Percentiles rank a stretch among this genome's conserved stretches.
These are phyloP conservation scores for Aspergillus sclerotioniger DNA, from an alignment of 495 filamentous ascomycete genomes.

Conservation along the genomic window DNA sequence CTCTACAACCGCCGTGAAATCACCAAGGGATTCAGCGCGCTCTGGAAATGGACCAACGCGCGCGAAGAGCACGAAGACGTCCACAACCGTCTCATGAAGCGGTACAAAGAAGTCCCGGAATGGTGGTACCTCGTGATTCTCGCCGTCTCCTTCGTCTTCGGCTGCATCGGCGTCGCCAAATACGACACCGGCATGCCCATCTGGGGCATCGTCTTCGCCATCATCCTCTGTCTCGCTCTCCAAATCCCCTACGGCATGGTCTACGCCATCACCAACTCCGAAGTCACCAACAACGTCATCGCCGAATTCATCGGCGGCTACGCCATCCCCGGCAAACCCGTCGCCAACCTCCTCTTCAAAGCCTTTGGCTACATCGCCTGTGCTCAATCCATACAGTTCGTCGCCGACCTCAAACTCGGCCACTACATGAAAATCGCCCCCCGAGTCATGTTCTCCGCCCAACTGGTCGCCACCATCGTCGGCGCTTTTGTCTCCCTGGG, in stretches of 20 bases:
- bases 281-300: conserved; percentile 69
- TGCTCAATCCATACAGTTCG: conserved; percentile 40
- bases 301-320: conserved; percentile 72
- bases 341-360: conserved; percentile 66
- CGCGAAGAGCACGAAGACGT: conserved; percentile 57
- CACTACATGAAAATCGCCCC: conserved; percentile 44
- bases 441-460: conserved; percentile 35
- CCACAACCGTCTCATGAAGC: conserved; percentile 54
- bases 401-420: conserved; percentile 42
- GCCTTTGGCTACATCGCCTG: conserved; percentile 63
- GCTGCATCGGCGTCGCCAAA: conserved; percentile 26
- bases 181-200: conserved; percentile 62
- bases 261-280: conserved; percentile 79
- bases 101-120: conserved; percentile 59
- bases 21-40: conserved; percentile 27
- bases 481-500: conserved; percentile 37
- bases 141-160: conserved; percentile 52
- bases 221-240: conserved; percentile 60
- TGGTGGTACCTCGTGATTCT: conserved; percentile 74
- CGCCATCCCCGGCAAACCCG: conserved; percentile 72
- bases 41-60: conserved; percentile 38
- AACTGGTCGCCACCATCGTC: conserved; percentile 38
- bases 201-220: conserved; percentile 73
- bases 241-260: conserved; percentile 81
- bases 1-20: background rate